phyloP scores from a whole-genome alignment of 2,329 filamentous ascomycete genomes.

The Ophiostoma himal-ulmi region DNA sequence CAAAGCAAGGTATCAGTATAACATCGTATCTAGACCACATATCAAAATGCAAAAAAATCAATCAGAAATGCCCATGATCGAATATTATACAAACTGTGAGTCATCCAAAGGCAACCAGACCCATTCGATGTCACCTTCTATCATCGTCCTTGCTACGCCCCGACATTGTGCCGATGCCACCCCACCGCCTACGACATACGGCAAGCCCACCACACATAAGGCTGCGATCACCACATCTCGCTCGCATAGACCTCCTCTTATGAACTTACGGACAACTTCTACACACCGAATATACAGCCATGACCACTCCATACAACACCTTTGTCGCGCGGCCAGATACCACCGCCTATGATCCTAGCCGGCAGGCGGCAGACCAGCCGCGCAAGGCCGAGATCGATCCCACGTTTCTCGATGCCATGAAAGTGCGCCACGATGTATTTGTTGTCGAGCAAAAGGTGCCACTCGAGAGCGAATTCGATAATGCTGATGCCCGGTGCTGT shows the following conservation, averaged over 20 bases:
- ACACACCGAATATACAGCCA: neutral
- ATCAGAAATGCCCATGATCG: too few species aligned
- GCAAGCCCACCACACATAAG: too few species aligned
- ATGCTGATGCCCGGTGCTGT: slow-evolving; percentile 70
- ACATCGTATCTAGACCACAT: too few species aligned
- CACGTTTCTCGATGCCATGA: slow-evolving; percentile 59
- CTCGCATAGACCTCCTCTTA: neutral
- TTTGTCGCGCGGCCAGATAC: slow-evolving; percentile 19
- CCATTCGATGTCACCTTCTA: too few species aligned
- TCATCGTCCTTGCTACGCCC: neutral
- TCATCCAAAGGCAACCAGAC: too few species aligned
- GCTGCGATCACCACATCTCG: neutral
- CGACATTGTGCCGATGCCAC: too few species aligned
- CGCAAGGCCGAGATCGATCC: slow-evolving; percentile 46
- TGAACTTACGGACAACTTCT: neutral
- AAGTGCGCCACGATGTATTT: slow-evolving; percentile 56
- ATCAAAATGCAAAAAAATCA: too few species aligned
- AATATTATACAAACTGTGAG: too few species aligned
- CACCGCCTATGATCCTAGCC: slow-evolving; percentile 36
- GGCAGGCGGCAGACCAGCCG: slow-evolving; percentile 31
- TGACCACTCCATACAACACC: slow-evolving; percentile 9
- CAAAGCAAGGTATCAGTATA: too few species aligned
- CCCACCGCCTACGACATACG: too few species aligned
- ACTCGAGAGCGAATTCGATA: slow-evolving; percentile 68
- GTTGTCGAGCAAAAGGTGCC: slow-evolving; percentile 54